Evolutionary conservation across 2,329 filamentous ascomycete species (phyloP).

Genomic region (Colletotrichum ledebouriae): DNA sequence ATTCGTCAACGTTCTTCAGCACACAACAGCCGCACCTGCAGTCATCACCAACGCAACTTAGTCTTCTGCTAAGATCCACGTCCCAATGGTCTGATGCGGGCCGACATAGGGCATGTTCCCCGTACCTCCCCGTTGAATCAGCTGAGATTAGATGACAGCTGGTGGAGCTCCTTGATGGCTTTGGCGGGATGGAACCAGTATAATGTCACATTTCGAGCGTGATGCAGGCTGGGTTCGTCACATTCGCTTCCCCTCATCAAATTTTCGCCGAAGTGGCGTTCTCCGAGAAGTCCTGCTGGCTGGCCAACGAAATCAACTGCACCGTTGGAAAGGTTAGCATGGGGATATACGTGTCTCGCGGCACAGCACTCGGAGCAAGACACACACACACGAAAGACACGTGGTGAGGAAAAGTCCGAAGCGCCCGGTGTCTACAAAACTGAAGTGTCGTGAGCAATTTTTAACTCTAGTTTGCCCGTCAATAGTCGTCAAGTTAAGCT

Average conservation of each 20-base stretch:
- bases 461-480: conserved; percentile 5
- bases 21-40: conserved; percentile 21
- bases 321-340: neutral
- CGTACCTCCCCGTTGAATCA: conserved; percentile 14
- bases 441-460: conserved; percentile 15
- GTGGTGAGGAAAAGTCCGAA: neutral
- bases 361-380: neutral
- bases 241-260: conserved; percentile 15
- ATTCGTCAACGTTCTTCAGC: conserved; percentile 21
- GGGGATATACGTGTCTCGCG: neutral
- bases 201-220: conserved; percentile 13
- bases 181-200: conserved; percentile 26
- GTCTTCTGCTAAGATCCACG: conserved; percentile 7
- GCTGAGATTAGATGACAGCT: neutral
- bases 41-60: neutral
- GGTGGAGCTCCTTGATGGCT: conserved; percentile 21
- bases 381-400: no score
- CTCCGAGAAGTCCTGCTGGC: neutral
- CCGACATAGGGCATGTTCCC: conserved; percentile 22
- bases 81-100: conserved; percentile 21
- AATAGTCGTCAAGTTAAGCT: neutral
- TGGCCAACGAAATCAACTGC: neutral
- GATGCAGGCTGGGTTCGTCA: neutral
- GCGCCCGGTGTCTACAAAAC: neutral
- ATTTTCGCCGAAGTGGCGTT: conserved; percentile 16